Percentiles rank a stretch among this genome's conserved stretches.
phyloP scores from a whole-genome alignment of 495 filamentous ascomycete species.

The Penicillium odoratum region DNA sequence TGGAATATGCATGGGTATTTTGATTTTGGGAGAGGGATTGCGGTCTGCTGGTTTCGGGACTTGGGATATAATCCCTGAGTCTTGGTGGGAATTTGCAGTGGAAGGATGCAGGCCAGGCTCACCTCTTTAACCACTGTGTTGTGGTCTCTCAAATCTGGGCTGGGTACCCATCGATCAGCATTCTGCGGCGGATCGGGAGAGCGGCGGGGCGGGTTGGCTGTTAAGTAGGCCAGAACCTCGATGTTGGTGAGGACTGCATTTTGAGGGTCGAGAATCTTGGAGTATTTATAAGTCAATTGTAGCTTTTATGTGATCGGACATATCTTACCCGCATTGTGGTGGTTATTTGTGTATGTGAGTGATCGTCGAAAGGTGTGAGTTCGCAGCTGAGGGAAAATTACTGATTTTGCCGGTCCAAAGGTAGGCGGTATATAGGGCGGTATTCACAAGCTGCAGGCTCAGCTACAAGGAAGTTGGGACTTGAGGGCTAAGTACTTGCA shows the following conservation, averaged over 20 bases:
- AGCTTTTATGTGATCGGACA: background rate
- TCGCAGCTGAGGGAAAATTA: conserved; percentile 22
- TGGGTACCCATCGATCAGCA: conserved; percentile 38
- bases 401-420: conserved; percentile 26
- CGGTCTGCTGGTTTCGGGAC: background rate
- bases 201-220: conserved; percentile 45
- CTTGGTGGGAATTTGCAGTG: background rate
- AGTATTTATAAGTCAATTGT: background rate
- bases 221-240: conserved; percentile 62
- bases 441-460: background rate
- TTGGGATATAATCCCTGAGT: background rate
- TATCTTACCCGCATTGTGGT: conserved; percentile 35
- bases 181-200: conserved; percentile 42
- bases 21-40: background rate
- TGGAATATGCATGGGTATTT: background rate
- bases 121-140: conserved; percentile 55
- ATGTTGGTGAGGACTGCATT: conserved; percentile 63
- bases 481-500: background rate
- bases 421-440: conserved; percentile 16
- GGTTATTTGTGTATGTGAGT: conserved; percentile 6
- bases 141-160: conserved; percentile 47
- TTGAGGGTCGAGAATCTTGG: conserved; percentile 62
- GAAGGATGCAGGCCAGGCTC: background rate
- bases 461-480: background rate
- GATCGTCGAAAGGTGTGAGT: conserved; percentile 2